phyloP scores from a whole-genome alignment of 257 asterid genomes.

The Ilex asprella region DNA sequence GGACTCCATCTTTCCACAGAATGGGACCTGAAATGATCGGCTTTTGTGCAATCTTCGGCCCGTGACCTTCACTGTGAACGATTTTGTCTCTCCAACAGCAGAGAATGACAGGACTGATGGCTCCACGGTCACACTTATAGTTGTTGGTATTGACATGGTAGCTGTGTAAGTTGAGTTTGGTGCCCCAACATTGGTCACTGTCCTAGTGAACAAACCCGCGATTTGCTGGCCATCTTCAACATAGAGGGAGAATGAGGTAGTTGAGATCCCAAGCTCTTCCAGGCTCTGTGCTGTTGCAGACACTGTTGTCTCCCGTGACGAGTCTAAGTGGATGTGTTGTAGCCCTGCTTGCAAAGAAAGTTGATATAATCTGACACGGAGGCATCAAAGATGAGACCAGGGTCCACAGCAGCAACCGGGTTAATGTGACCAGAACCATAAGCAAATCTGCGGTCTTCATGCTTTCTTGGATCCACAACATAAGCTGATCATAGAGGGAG shows the following conservation, averaged over 20 bases:
- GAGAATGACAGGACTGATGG: constrained; percentile 44
- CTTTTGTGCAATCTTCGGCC: constrained; percentile 41
- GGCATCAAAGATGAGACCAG: constrained; percentile 40
- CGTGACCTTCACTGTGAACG: constrained; percentile 34
- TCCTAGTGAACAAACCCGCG: constrained; percentile 27
- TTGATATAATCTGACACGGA: constrained; percentile 33
- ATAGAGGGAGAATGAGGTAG: constrained; percentile 40
- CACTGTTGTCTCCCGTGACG: constrained; percentile 42
- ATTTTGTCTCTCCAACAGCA: constrained; percentile 34
- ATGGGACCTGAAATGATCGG: constrained; percentile 43
- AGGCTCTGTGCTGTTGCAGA: constrained; percentile 21
- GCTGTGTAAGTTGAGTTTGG: constrained; percentile 33
- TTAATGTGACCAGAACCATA: constrained; percentile 11
- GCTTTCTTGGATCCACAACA: constrained; percentile 5
- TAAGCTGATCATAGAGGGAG: neutral
- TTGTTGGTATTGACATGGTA: constrained; percentile 9
- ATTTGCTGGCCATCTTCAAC: constrained; percentile 31
- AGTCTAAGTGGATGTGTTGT: constrained; percentile 29
- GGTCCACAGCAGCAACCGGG: constrained; percentile 33
- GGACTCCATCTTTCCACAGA: constrained; percentile 35
- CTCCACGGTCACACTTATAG: constrained; percentile 17
- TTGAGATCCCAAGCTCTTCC: constrained; percentile 48
- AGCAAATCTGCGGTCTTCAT: constrained; percentile 6
- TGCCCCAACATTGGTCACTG: constrained; percentile 41
- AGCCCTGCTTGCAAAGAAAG: constrained; percentile 54